Evolutionary conservation across 495 filamentous ascomycete genomes (phyloP), one percentile per base, ranked within the genome.

Genomic region (Trichoderma asperelloides): DNA sequence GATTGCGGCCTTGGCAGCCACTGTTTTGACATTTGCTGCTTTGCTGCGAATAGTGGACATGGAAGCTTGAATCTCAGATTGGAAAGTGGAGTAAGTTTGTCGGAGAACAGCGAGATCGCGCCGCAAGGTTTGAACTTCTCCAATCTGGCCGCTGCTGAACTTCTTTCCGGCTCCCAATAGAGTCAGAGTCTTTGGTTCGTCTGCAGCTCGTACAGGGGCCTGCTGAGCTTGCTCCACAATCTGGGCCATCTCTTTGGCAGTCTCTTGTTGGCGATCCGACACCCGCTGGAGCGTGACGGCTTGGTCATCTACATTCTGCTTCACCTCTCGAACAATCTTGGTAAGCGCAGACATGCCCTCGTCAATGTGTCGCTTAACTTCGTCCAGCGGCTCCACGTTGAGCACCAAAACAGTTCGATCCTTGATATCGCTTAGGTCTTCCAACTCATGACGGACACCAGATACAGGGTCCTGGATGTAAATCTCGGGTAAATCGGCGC

Each of bases 391-490:
- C 70, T 98, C 95, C 15, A 98, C 85, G 73, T 98, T 98, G 65
- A 98, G 81, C 7, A 93, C 96, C 18, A 98, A 82, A 0, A 99
- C 96, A 3, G 91, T 91, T 30, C 93, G 87, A 74, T 99, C 94
- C 77, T 96, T 97, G 67, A 99, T 90, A 72, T 99, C 95, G n/a
- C 78, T 86, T 28, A 98, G 79, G 76, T 98, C 95, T 74, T 99
- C 95, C 43, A 99, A 79, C 74, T 98, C 95, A 74, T 99, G 92
- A 25, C 95, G 90, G 28, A 97, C 91, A 5, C 95, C 96, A 11
- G 93, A 97, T 13, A 97, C 84, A 7, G 94, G 87, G 75, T 98
- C 95, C 76, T 98, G 96, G 47, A 98, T 93, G 75, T 98, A 97
- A 37, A 98, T 97, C 71, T 98, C 95, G 0, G 95, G 95, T 37